Percentiles rank a stretch among this genome's conserved stretches.
phyloP scores from a whole-genome alignment of 805 yeast species.

The Lipomyces yamanashiensis region DNA sequence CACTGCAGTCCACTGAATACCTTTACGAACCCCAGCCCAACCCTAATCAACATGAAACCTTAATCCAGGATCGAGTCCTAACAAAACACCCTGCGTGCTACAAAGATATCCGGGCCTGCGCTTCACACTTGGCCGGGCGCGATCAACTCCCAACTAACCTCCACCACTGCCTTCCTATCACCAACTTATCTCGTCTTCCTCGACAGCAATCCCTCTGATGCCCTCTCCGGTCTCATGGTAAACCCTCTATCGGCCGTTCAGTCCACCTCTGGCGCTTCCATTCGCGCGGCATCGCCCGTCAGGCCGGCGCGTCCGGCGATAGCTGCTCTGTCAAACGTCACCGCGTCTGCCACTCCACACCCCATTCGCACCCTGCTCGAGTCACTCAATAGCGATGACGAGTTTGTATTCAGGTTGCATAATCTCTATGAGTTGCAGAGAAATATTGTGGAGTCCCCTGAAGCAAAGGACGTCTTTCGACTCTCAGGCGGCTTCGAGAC shows the following conservation, averaged over 20 bases:
- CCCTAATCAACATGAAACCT: not conserved
- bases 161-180: not conserved
- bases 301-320: slow-evolving; percentile 27
- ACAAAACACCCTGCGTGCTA: not conserved
- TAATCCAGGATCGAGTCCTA: not conserved
- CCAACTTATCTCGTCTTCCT: not conserved
- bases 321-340: slow-evolving; percentile 29
- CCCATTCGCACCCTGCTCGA: slow-evolving; percentile 32
- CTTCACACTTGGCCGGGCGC: not conserved
- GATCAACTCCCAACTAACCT: not conserved
- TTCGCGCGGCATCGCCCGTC: slow-evolving; percentile 27
- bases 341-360: slow-evolving; percentile 31
- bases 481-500: slow-evolving; percentile 35
- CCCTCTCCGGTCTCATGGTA: slow-evolving; percentile 38
- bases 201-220: not conserved
- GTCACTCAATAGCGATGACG: slow-evolving; percentile 32
- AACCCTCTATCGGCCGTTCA: slow-evolving; percentile 18
- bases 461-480: slow-evolving; percentile 37
- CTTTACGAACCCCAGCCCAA: not conserved
- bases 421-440: slow-evolving; percentile 37
- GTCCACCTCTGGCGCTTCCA: slow-evolving; percentile 15
- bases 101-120: not conserved
- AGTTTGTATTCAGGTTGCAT: slow-evolving; percentile 32
- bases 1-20: not conserved
- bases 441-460: slow-evolving; percentile 35